Base-by-base conservation (phyloP, 257 asterid genomes). In the Capsicum chinense region DNA sequence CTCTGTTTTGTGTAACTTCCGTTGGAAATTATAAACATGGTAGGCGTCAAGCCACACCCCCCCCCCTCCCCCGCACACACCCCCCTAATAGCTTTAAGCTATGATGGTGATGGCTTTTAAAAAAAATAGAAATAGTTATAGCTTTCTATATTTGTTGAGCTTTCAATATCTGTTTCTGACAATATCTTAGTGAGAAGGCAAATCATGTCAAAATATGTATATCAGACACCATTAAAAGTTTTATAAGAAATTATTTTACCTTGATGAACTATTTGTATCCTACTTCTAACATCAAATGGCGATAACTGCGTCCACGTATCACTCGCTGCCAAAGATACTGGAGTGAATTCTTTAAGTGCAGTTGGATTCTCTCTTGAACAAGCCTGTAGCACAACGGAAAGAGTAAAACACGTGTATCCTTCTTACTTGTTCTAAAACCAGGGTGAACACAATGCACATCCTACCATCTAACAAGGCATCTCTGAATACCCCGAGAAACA, bases 391-490 rank as follows among this genome's bases (percentile, higher is more conserved):
- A 90, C 60, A 83, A 73, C 47, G 47, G 59, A 66, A 35, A 86
- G 63, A 33, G 70, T 88, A 69, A 89, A 88, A 84, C 44, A 67
- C 26, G 37, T 7, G 37, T n/a, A 60, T 69, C 63, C 48, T 83
- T 50, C 74, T 58, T 71, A 83, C 59, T 84, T 87, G 85, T 89
- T 83, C 85, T 74, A 35, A 82, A 87, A 74, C 67, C 21, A 78
- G 74, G 59, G 21, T 56, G 60, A 19, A 79, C n/a, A 50, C 37
- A 42, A 58, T 79, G 58, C 66, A 87, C 64, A 37, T 85, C 94
- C 85, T 91, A 95, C 98, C 99, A 96, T 93, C 99, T 92, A 79
- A 92, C 97, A 56, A 96, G 93, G 89, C 99, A 96, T 92, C 99
- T 93, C 89, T 91, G 90, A 81, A 96, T 91, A 14, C 97, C 99